Evolutionary conservation across 306 rosid species (phyloP).

Genomic region (Quercus suber): DNA sequence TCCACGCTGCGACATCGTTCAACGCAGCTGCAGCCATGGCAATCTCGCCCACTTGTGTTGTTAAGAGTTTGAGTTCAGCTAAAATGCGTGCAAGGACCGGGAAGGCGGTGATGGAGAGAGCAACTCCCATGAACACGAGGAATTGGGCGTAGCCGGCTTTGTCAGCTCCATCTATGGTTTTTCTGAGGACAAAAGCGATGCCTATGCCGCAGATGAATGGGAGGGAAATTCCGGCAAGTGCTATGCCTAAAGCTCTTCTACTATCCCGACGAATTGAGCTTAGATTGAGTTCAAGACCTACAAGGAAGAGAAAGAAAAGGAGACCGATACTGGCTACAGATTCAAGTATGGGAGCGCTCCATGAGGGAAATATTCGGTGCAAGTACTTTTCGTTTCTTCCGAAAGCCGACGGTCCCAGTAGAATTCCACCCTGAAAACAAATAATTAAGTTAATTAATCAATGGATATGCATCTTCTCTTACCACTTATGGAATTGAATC

Average conservation of each 20-base stretch:
- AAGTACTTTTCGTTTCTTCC: slow-evolving; percentile 57
- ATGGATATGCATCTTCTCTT: no score
- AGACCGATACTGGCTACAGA: slow-evolving; percentile 79
- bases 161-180: slow-evolving; percentile 58
- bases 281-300: slow-evolving; percentile 69
- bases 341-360: slow-evolving; percentile 74
- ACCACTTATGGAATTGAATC: no score
- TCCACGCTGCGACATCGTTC: slow-evolving; percentile 91
- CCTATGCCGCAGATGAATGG: slow-evolving; percentile 78
- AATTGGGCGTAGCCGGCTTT: slow-evolving; percentile 53
- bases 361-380: slow-evolving; percentile 51
- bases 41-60: slow-evolving; percentile 65
- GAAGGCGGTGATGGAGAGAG: slow-evolving; percentile 86
- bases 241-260: slow-evolving; percentile 49
- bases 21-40: slow-evolving; percentile 95
- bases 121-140: slow-evolving; percentile 81
- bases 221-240: slow-evolving; percentile 61
- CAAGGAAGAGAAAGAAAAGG: slow-evolving; percentile 71
- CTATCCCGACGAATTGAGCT: slow-evolving; percentile 68
- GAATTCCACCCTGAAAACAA: slow-evolving; percentile 65
- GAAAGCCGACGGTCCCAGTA: slow-evolving; percentile 72
- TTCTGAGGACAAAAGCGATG: slow-evolving; percentile 59
- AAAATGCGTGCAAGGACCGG: slow-evolving; percentile 88
- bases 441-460: not conserved
- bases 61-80: slow-evolving; percentile 79